Evolutionary conservation across 257 asterid species (phyloP).

Genomic region (Solanum sitiens): DNA sequence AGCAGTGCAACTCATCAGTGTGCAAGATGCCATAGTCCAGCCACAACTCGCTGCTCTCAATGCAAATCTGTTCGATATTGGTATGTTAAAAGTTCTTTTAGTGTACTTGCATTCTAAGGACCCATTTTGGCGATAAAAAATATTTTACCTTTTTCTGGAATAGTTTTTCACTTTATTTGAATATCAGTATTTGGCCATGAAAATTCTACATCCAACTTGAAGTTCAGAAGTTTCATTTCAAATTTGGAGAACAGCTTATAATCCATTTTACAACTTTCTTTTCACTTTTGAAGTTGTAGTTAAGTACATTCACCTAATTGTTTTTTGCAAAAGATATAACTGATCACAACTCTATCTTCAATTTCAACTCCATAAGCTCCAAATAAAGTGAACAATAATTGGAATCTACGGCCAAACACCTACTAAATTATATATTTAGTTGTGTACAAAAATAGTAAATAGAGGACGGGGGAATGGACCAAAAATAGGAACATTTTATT

Average conservation of each 20-base stretch:
- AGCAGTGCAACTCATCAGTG: conserved; percentile 44
- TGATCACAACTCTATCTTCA: neutral
- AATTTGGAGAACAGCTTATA: neutral
- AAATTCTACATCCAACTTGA: neutral
- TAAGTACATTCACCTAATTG: neutral
- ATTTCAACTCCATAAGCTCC: neutral
- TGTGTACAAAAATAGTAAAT: neutral
- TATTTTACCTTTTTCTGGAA: neutral
- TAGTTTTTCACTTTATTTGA: neutral
- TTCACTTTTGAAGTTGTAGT: neutral
- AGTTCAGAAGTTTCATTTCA: neutral
- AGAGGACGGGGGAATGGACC: neutral
- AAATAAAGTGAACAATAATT: neutral
- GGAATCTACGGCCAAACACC: neutral
- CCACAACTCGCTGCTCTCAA: conserved; percentile 63
- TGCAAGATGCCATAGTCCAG: conserved; percentile 57
- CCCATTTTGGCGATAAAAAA: neutral
- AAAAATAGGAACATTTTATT: neutral
- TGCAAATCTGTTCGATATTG: conserved; percentile 88
- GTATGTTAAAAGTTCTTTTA: conserved; percentile 23
- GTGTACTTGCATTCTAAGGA: neutral
- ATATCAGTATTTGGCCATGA: neutral
- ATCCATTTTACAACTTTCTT: neutral
- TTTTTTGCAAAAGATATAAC: neutral
- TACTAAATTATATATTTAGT: neutral